Evolutionary conservation across 2,329 filamentous ascomycete genomes (phyloP).

Genomic region (Fusarium subtropicale): DNA sequence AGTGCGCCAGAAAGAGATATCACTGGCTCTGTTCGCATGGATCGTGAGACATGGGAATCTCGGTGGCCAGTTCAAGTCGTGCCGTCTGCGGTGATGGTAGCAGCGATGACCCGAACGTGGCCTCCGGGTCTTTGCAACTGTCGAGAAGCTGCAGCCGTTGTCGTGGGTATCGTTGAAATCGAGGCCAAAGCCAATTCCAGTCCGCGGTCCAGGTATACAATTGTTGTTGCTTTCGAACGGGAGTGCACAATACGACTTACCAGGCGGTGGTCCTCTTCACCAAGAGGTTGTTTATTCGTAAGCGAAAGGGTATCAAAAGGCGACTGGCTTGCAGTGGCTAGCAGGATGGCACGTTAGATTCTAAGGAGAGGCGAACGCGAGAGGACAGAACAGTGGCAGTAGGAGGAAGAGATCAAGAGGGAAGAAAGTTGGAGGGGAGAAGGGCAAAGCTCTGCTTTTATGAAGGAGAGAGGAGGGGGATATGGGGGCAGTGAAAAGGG

Average conservation of each 20-base stretch:
- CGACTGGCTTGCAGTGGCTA: conserved; percentile 46
- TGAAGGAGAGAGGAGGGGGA: conserved; percentile 30
- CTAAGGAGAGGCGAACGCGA: conserved; percentile 43
- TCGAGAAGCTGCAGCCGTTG: conserved; percentile 11
- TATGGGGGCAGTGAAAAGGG: conserved; percentile 22
- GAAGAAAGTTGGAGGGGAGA: conserved; percentile 23
- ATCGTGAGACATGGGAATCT: conserved; percentile 29
- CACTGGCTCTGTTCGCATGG: conserved; percentile 8
- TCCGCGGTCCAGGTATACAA: neutral
- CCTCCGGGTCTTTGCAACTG: neutral
- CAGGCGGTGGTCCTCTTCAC: conserved; percentile 38
- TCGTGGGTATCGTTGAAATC: conserved; percentile 1
- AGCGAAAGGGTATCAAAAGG: conserved; percentile 43
- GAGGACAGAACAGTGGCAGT: conserved; percentile 39
- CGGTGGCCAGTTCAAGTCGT: conserved; percentile 9
- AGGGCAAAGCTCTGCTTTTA: conserved; percentile 45
- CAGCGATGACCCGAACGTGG: conserved; percentile 19
- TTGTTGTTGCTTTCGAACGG: conserved; percentile 4
- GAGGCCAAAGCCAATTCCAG: neutral
- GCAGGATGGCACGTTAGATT: conserved; percentile 36
- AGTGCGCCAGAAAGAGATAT: conserved; percentile 3
- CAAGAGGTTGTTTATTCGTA: conserved; percentile 29
- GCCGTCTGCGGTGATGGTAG: neutral
- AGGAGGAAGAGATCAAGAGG: conserved; percentile 32
- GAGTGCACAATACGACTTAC: conserved; percentile 43